Evolutionary conservation across 805 yeast genomes (phyloP), one percentile per base, ranked within the genome.

Genomic region (Wickerhamiella dianesei): DNA sequence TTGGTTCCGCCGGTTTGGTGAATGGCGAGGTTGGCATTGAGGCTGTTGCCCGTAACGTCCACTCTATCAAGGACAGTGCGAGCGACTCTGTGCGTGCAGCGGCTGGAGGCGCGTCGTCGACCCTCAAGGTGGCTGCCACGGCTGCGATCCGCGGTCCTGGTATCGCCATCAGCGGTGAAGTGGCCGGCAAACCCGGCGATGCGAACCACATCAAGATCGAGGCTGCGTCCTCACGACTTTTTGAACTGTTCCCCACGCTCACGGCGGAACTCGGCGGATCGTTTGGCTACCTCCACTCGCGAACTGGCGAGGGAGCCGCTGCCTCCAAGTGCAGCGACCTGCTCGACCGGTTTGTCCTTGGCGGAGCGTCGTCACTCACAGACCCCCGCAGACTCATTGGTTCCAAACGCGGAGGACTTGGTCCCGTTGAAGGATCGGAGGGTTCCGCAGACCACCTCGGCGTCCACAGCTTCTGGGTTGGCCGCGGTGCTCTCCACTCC

Each of bases 341-440:
- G 22, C 70, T 79, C 53, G 97, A 89, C 64, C 74, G 80, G 54
- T 88, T 86, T 60, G 82, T 80, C 58, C 68, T 82, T 43, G 92
- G 94, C 17, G 94, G 94, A 0, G 32, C 9, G 9, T 25, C 32
- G 12, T 25, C 32, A 6, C 12, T 25, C 9, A 25, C 32, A 6
- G 32, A 25, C 32, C 71, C 76, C 32, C 72, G 75, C 48, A 76
- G 76, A 46, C 74, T 85, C 35, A 69, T 78, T 53, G 85, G 88
- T 1, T 82, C 79, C 57, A 68, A 72, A 40, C 67, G 70, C 47
- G 79, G 79, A 67, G 75, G 84, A 1, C 60, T 83, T 35, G 86
- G 89, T 19, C 76, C 79, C 3, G 68, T 74, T 47, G 75, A 74
- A 47, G 66, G 67, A 19, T 64, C 64, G 8, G 32, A 25, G 9